Base-by-base conservation (phyloP, 306 rosid genomes). In the Abrus precatorius region DNA sequence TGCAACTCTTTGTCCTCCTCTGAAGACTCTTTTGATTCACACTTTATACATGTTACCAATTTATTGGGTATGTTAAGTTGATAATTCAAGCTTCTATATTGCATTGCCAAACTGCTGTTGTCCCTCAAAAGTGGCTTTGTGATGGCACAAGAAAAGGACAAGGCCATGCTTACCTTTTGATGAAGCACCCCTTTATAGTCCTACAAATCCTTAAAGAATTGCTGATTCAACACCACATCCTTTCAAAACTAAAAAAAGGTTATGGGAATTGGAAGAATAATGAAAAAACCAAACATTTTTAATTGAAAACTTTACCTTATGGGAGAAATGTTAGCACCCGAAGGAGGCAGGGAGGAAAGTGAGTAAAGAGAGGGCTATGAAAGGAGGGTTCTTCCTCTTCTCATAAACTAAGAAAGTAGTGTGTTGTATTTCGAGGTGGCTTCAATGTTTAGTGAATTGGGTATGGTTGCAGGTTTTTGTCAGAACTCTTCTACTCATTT, bases 21-120 rank as follows among this genome's bases (percentile, higher is more conserved):
- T 72, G 85, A 53, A 47, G 89, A 69, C 30, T 84, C 94, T 68
- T 77, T 84, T 5, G 88, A 82, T 78, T 87, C 93, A 72, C 97
- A 85, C 79, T 27, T 87, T 7, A 88, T 47, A 20, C 30, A 33
- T 41, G 81, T 9, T 7, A 44, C 44, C 6, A 12, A 41, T 60
- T 12, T 32, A 28, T 32, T 80, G 67, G 69, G 55, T 69, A 65
- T 82, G 20, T 67, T 70, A 65, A 49, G 56, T 14, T 76, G 76
- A 76, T 5, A 9, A 14, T 53, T 80, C 41, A 64, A 27, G 27
- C 40, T 45, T 45, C 20, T 56, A 64, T 57, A 36, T 55, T 70
- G 83, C 11, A 72, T 33, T 36, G 32, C 1, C 13, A 82, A 65
- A 62, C 28, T 63, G 29, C 32, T 62, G 1, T 48, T 65, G 13